Evolutionary conservation across 1,284 basidiomycete genomes (phyloP).

Genomic region (Ustilago trichophora): DNA sequence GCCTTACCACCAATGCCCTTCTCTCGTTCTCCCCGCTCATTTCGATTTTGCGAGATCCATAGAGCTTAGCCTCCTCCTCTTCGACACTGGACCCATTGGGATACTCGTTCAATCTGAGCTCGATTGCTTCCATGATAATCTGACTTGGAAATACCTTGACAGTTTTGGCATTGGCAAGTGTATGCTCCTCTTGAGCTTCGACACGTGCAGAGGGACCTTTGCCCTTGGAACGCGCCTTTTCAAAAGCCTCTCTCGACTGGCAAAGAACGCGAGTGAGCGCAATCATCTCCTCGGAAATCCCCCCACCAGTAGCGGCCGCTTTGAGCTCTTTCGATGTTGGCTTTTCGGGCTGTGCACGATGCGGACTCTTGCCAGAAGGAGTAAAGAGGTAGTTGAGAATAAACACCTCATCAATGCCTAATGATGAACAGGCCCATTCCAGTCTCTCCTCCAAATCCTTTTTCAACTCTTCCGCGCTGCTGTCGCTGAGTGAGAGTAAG

Average conservation of each 20-base stretch:
- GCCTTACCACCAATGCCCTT: conserved; percentile 77
- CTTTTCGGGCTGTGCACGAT: conserved; percentile 33
- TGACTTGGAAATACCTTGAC: conserved; percentile 21
- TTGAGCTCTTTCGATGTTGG: conserved; percentile 36
- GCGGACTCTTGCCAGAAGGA: conserved; percentile 38
- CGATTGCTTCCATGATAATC: conserved; percentile 43
- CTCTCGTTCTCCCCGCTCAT: conserved; percentile 54
- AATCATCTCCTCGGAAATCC: conserved; percentile 74
- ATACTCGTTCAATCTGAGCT: conserved; percentile 35
- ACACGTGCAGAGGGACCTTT: conserved; percentile 81
- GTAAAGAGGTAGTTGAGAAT: conserved; percentile 57
- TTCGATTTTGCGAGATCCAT: conserved; percentile 14
- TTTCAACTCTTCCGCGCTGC: conserved; percentile 8
- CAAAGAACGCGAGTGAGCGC: conserved; percentile 78
- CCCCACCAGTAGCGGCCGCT: conserved; percentile 68
- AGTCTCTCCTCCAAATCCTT: conserved; percentile 41
- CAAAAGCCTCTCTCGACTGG: conserved; percentile 74
- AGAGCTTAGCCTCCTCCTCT: conserved; percentile 72
- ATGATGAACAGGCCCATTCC: conserved; percentile 55
- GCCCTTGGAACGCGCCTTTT: conserved; percentile 74
- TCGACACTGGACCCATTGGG: conserved; percentile 57
- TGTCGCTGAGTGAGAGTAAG: conserved; percentile 1
- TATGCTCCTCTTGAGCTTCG: conserved; percentile 67
- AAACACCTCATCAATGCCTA: conserved; percentile 60
- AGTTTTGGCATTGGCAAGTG: background rate